These are phyloP conservation scores for Pestalotiopsis sp. DNA, from an alignment of 2,329 filamentous ascomycete genomes.

Conservation along the genomic window DNA sequence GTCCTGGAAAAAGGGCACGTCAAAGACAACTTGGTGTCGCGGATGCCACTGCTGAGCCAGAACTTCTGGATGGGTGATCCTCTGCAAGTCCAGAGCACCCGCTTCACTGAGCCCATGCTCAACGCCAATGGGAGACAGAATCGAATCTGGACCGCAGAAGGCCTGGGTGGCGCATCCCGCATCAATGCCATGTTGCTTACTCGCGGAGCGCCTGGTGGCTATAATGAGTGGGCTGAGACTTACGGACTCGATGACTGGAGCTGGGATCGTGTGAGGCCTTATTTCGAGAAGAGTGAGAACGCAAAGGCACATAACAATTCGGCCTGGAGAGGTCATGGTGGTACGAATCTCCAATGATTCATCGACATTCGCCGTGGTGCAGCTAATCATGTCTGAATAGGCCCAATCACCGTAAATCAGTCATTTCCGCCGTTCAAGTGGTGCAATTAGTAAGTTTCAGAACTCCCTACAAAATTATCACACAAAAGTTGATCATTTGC, in stretches of 20 bases:
- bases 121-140: conserved; percentile 18
- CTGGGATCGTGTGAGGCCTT: conserved; percentile 34
- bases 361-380: conserved; percentile 21
- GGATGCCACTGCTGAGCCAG: conserved; percentile 33
- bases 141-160: conserved; percentile 27
- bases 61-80: conserved; percentile 20
- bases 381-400: background rate
- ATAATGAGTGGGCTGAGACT: conserved; percentile 30
- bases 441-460: background rate
- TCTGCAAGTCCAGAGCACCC: conserved; percentile 24
- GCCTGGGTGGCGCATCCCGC: conserved; percentile 31
- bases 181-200: conserved; percentile 35
- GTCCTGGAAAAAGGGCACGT: conserved; percentile 37
- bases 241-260: conserved; percentile 33
- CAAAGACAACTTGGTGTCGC: conserved; percentile 27
- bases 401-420: background rate
- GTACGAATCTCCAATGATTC: background rate
- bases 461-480: conserved; percentile 20
- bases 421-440: background rate
- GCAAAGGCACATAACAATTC: background rate
- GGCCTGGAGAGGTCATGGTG: background rate
- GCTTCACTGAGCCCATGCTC: conserved; percentile 28
- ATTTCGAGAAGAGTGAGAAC: background rate
- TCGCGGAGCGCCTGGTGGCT: conserved; percentile 29
- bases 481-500: conserved; percentile 18